A percentile compares a stretch with the other conserved stretches of the same genome.
Conservation (phyloP, 331 rosid species). For the Quercus phellos region DNA sequence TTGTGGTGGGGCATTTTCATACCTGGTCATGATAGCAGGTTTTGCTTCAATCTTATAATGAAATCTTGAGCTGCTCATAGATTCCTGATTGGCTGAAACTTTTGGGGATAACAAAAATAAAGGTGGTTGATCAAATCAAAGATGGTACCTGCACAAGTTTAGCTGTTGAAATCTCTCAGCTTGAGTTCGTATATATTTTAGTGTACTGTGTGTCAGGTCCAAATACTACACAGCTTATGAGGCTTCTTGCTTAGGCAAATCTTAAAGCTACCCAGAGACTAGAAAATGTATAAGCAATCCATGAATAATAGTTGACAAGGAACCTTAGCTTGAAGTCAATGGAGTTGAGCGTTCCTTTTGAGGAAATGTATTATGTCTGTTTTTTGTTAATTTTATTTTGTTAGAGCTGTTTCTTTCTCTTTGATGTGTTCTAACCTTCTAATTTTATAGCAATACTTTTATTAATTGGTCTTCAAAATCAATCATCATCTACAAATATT, state of each 20-base stretch:
- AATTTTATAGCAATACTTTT: background rate
- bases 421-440: background rate
- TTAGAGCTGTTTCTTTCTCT: background rate
- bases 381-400: background rate
- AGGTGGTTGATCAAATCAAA: background rate
- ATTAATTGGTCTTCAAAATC: background rate
- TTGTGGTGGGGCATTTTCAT: conserved; percentile 1
- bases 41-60: background rate
- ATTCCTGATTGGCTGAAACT: background rate
- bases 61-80: conserved; percentile 1
- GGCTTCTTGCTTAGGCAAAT: conserved; percentile 27
- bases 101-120: background rate
- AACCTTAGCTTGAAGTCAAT: conserved; percentile 22
- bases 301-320: conserved; percentile 31
- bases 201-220: conserved; percentile 16
- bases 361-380: background rate
- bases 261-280: conserved; percentile 24
- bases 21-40: background rate
- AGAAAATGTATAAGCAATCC: conserved; percentile 23
- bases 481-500: background rate
- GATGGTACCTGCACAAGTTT: background rate
- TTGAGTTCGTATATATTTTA: conserved; percentile 3
- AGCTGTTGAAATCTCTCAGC: conserved; percentile 5
- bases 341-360: background rate
- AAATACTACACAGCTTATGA: conserved; percentile 21